Evolutionary conservation across 202 grass and related monocot genomes (phyloP), one percentile per base, ranked within the genome.

Genomic region (Hordeum pubiflorum): DNA sequence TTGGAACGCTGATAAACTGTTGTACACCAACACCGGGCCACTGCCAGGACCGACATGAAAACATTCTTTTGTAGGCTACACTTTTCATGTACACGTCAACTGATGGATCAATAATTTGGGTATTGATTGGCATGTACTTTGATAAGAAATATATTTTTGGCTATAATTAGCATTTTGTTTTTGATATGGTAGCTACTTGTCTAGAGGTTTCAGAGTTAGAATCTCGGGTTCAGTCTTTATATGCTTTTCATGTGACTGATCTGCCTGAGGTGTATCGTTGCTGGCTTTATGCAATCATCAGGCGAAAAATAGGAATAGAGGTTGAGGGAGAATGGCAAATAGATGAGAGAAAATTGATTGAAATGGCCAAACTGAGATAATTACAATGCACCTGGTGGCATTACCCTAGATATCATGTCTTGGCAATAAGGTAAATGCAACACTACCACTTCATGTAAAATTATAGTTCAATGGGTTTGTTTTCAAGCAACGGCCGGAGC

Each of bases 1-100:
- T 29, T 71, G 85, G 56, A 72, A 26, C 5, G 24, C 39, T 31
- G 27, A 46, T 79, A 59, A 74, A 66, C 60, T 79, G 58, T 24
- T 63, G 21, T 75, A 50, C 17, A 58, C 21, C 23, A 67, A 63
- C 57, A 74, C 70, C 26, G 27, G 64, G 54, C 56, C 31, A 18
- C 40, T 43, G 13, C 32, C 18, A 54, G 21, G 20, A 87, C 36
- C 26, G 36, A 22, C 27, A 13, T 36, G 62, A 70, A 70, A 22
- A 27, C 38, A 26, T 70, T 61, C 48, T 22, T 73, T 36, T 73
- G 10, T 68, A 36, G 5, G 48, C 22, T 41, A 15, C 39, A 76
- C 31, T 63, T 59, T 85, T 41, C 7, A 41, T 82, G 44, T 87
- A 40, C 10, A 52, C 21, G 29, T 32, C 15, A 44, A 70, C 41